phyloP scores from a whole-genome alignment of 164 flowering plant genomes.

The Aristolochia contorta region DNA sequence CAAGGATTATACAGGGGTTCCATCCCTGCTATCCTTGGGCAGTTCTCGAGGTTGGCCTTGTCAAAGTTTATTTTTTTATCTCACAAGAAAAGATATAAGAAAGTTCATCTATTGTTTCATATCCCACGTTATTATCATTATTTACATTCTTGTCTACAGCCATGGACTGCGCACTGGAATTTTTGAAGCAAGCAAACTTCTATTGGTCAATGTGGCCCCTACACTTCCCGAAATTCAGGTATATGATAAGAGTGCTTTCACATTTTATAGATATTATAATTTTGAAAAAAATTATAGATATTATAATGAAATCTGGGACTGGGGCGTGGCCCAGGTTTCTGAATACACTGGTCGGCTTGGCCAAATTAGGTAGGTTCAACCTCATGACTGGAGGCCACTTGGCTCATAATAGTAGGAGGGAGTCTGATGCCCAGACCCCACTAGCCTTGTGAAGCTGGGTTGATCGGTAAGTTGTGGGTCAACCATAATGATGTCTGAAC shows the following conservation, averaged over 20 bases:
- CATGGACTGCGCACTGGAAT: constrained; percentile 99
- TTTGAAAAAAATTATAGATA: too few relatives aligned
- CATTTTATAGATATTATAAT: background rate
- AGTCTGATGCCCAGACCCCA: too few relatives aligned
- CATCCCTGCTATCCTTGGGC: constrained; percentile 89
- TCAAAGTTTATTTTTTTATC: constrained; percentile 3
- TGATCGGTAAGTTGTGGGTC: too few relatives aligned
- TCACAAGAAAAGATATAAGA: too few relatives aligned
- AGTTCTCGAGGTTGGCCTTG: constrained; percentile 71
- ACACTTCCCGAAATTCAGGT: constrained; percentile 91
- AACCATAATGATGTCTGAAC: too few relatives aligned
- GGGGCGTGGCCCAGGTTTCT: too few relatives aligned
- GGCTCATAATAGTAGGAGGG: too few relatives aligned
- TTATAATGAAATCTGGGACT: too few relatives aligned
- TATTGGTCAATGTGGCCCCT: constrained; percentile 78
- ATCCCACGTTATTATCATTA: background rate
- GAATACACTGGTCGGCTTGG: too few relatives aligned
- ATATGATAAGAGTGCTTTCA: background rate
- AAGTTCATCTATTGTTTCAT: background rate
- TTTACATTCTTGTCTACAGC: constrained; percentile 30
- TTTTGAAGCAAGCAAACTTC: constrained; percentile 82
- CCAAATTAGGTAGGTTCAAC: too few relatives aligned
- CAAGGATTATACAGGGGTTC: constrained; percentile 85
- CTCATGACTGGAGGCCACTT: too few relatives aligned
- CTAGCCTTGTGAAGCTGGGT: too few relatives aligned